phyloP scores from a whole-genome alignment of 2,329 filamentous ascomycete species.

The Trichoderma polysporum region DNA sequence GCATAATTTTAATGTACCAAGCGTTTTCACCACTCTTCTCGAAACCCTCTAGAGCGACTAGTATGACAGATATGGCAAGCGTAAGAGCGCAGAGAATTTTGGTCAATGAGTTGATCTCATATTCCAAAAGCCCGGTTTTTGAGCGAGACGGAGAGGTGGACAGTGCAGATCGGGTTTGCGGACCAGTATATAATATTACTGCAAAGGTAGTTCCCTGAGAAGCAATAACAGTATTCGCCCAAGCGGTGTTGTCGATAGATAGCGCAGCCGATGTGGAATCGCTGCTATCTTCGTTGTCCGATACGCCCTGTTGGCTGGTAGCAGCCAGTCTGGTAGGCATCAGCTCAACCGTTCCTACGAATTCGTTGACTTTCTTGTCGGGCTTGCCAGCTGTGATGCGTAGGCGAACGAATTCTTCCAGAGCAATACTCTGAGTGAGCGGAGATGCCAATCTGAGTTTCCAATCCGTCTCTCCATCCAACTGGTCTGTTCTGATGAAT shows the following conservation, averaged over 20 bases:
- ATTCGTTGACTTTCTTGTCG: constrained; percentile 92
- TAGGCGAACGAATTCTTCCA: constrained; percentile 68
- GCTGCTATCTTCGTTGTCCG: constrained; percentile 36
- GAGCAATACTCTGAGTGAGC: constrained; percentile 74
- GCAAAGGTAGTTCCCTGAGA: constrained; percentile 87
- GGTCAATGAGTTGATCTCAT: constrained; percentile 94
- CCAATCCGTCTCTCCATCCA: constrained; percentile 98
- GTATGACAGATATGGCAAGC: constrained; percentile 76
- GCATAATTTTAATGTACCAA: constrained; percentile 97
- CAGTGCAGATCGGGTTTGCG: constrained; percentile 88
- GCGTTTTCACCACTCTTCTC: constrained; percentile 61
- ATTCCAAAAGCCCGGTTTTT: constrained; percentile 89
- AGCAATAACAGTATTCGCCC: constrained; percentile 96
- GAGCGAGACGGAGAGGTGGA: constrained; percentile 90
- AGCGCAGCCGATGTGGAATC: constrained; percentile 64
- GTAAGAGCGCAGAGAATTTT: constrained; percentile 94
- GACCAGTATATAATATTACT: constrained; percentile 90
- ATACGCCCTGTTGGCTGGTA: constrained; percentile 42
- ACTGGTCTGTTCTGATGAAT: constrained; percentile 94
- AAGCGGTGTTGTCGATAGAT: constrained; percentile 95
- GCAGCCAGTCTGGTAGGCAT: constrained; percentile 53
- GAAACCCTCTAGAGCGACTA: constrained; percentile 86
- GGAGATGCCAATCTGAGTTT: constrained; percentile 87
- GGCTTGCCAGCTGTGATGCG: constrained; percentile 83
- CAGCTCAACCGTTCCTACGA: constrained; percentile 83